Conservation (phyloP, 2,329 filamentous ascomycete species). For the Dendryphion nanum region DNA sequence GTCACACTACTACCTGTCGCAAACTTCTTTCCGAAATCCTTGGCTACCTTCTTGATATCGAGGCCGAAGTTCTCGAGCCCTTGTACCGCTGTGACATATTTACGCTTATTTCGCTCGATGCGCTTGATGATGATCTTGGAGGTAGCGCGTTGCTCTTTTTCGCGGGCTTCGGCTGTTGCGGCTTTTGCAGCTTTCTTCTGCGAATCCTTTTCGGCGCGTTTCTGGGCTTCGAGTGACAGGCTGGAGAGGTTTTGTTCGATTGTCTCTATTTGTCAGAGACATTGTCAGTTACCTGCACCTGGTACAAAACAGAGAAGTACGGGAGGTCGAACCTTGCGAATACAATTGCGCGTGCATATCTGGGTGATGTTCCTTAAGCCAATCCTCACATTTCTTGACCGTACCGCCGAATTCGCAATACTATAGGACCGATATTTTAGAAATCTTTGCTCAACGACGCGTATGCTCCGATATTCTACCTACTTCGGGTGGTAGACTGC, state of each 20-base stretch:
- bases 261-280: conserved; percentile 45
- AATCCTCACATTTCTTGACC: conserved; percentile 94
- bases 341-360: conserved; percentile 77
- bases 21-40: conserved; percentile 98
- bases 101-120: conserved; percentile 96
- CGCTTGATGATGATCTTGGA: conserved; percentile 90
- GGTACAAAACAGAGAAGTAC: neutral
- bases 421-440: conserved; percentile 47
- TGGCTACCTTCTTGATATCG: conserved; percentile 92
- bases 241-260: conserved; percentile 80
- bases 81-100: conserved; percentile 89
- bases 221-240: conserved; percentile 86
- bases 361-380: conserved; percentile 75
- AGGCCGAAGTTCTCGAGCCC: conserved; percentile 88
- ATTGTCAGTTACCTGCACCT: neutral
- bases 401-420: conserved; percentile 99
- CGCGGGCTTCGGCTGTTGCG: conserved; percentile 78
- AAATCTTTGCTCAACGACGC: neutral
- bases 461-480: conserved; percentile 37
- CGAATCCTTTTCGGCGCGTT: conserved; percentile 92
- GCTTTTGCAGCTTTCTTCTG: conserved; percentile 97
- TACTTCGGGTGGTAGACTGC: conserved; percentile 67
- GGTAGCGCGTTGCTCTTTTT: conserved; percentile 77
- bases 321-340: conserved; percentile 64
- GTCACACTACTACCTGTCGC: conserved; percentile 92